These are phyloP conservation scores for Globisporangium spiculum DNA, from an alignment of 352 stramenopile genomes.

Conservation along the genomic window DNA sequence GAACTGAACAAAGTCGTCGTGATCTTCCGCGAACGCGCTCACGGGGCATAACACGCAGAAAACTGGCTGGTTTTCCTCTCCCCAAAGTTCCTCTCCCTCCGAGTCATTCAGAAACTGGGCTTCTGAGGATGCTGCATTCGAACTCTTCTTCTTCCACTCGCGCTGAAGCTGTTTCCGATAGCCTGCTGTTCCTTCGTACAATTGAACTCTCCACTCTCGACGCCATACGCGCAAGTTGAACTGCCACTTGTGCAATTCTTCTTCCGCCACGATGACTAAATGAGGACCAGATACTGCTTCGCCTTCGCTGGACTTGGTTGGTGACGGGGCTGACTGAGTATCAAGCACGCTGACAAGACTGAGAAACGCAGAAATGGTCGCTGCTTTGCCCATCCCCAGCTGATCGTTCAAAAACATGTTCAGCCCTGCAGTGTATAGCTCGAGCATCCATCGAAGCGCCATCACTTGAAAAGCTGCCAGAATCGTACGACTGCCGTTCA, in stretches of 20 bases:
- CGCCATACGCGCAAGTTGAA: conserved; percentile 66
- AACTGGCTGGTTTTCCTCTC: conserved; percentile 38
- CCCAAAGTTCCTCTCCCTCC: conserved; percentile 40
- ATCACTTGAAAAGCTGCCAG: conserved; percentile 75
- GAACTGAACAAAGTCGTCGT: conserved; percentile 43
- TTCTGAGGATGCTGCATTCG: background rate
- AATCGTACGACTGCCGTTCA: conserved; percentile 33
- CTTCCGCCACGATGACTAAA: conserved; percentile 71
- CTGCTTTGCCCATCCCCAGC: conserved; percentile 82
- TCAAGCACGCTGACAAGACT: conserved; percentile 42
- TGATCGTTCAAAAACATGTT: conserved; percentile 87
- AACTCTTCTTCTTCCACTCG: conserved; percentile 46
- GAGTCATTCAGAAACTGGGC: conserved; percentile 34
- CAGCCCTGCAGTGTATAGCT: conserved; percentile 55
- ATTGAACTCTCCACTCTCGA: conserved; percentile 45
- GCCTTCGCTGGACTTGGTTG: background rate
- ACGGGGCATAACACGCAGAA: conserved; percentile 69
- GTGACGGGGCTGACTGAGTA: background rate
- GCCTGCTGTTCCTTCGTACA: conserved; percentile 42
- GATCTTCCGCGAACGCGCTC: conserved; percentile 49
- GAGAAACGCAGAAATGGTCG: conserved; percentile 76
- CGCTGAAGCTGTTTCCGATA: conserved; percentile 46
- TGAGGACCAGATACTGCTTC: conserved; percentile 39
- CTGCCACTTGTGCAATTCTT: conserved; percentile 81
- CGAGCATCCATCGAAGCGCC: conserved; percentile 79